Evolutionary conservation across 2,329 filamentous ascomycete genomes (phyloP), one percentile per base, ranked within the genome.

Genomic region (Stemphylium lycopersici): DNA sequence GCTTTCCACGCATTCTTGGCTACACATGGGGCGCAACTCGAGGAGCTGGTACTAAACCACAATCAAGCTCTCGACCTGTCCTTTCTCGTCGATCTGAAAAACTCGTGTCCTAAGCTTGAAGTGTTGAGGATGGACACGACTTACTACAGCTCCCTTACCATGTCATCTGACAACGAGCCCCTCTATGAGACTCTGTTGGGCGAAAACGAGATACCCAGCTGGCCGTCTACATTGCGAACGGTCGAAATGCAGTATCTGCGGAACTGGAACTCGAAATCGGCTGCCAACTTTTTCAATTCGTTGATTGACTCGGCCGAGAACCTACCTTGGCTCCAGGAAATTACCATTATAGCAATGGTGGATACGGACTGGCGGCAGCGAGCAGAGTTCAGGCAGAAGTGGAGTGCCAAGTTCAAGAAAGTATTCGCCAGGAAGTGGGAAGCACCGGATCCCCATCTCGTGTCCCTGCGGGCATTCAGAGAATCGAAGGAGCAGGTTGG

Each of bases 281-380:
- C 91, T 0, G 86, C 90, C 63, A 86, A 85, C 52, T 90, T 97
- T 64, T 90, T 97, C 63, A 82, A 84, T 36, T 95, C 91, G 13
- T 79, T 98, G 2, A 83, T 93, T 18, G 83, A 92, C 53, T 86
- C 84, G 44, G 91, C 92, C 0, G 78, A 82, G 1, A 75, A 82
- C 2, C 73, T 98, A 18, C 84, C 81, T 0, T 78, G 86, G 53
- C 81, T 98, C 20, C 87, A 91, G 7, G 80, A 83, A 38, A 78
- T 97, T 10, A 81, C 84, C 1, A 84, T 97, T 61, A 59, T 67
- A 10, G 87, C 89, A 1, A 93, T 91, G 73, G 80, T 97, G 42
- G 86, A 93, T 67, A 87, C 89, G 22, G 80, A 81, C 10, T 96
- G 92, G 90, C 87, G 91, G 57, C 86, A 91, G 68, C 86, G 93